Conservation (phyloP, 2,329 filamentous ascomycete genomes). For the Xylaria sp. region DNA sequence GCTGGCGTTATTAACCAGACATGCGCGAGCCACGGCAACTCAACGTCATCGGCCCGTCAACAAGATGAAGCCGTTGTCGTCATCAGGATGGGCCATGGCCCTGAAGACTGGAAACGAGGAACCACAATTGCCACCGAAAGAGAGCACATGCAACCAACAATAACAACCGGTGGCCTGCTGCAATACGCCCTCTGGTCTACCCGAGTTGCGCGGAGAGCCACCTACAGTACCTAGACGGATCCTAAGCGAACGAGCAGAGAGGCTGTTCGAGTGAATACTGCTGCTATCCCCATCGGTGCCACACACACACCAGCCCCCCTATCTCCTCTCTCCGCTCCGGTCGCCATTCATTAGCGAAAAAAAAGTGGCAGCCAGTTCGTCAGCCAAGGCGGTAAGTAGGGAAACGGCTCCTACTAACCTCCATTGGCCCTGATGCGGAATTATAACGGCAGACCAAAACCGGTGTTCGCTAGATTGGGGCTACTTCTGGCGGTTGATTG, state of each 20-base stretch:
- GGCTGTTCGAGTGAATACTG: background rate
- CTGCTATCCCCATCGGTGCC: background rate
- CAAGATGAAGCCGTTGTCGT: constrained; percentile 42
- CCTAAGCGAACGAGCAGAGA: constrained; percentile 1
- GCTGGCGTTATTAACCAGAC: constrained; percentile 37
- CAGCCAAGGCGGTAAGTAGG: constrained; percentile 16
- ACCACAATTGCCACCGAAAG: constrained; percentile 27
- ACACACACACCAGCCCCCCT: background rate
- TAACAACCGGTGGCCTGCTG: constrained; percentile 20
- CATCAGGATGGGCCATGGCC: constrained; percentile 36
- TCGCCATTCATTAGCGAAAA: constrained; percentile 12
- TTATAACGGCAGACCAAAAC: constrained; percentile 22
- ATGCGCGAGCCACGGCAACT: constrained; percentile 29
- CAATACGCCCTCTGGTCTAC: constrained; percentile 7
- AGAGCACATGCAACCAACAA: background rate
- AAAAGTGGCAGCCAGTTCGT: background rate
- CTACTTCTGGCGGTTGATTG: background rate
- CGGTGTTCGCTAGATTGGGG: constrained; percentile 15
- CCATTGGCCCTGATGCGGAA: constrained; percentile 15
- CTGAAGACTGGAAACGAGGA: too few species aligned
- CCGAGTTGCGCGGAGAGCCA: constrained; percentile 15
- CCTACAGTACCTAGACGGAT: constrained; percentile 1
- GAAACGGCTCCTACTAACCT: constrained; percentile 4
- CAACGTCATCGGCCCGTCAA: constrained; percentile 44
- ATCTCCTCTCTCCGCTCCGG: constrained; percentile 12